A percentile compares a stretch with the other conserved stretches of the same genome.
Evolutionary conservation across 2,329 filamentous ascomycete species (phyloP).

Genomic region (Pseudogymnoascus sp.): DNA sequence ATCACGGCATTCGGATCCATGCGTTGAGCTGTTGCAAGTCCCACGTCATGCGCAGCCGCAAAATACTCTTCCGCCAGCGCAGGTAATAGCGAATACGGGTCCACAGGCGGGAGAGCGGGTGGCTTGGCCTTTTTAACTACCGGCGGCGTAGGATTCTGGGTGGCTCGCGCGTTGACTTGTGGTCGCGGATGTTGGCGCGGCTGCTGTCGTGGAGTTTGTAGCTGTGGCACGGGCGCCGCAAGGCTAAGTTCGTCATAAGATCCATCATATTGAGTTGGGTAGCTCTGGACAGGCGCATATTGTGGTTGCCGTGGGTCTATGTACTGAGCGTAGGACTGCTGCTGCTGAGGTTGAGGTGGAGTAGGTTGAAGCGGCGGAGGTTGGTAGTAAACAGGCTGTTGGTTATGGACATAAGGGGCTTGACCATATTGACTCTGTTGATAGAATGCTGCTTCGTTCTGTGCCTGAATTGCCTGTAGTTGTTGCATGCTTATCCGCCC

Average conservation of each 20-base stretch:
- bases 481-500: constrained; percentile 16
- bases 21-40: constrained; percentile 39
- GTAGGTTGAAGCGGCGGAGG: constrained; percentile 26
- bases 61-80: constrained; percentile 72
- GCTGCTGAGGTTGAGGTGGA: constrained; percentile 27
- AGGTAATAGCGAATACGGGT: constrained; percentile 53
- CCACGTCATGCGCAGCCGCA: constrained; percentile 51
- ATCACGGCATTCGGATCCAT: constrained; percentile 44
- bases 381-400: constrained; percentile 27
- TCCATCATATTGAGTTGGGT: constrained; percentile 8
- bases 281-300: constrained; percentile 2
- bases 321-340: constrained; percentile 28
- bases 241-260: constrained; percentile 3
- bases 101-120: constrained; percentile 18
- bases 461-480: constrained; percentile 12
- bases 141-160: not conserved
- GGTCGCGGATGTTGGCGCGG: constrained; percentile 12
- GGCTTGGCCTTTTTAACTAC: not conserved
- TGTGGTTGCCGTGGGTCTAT: constrained; percentile 23
- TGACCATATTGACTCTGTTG: constrained; percentile 19
- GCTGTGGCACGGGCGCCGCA: not conserved
- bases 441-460: constrained; percentile 12
- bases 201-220: constrained; percentile 13
- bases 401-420: constrained; percentile 14
- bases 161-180: not conserved